Base-by-base conservation (phyloP, 148 eudicot genomes). In the Vaccinium macrocarpon region DNA sequence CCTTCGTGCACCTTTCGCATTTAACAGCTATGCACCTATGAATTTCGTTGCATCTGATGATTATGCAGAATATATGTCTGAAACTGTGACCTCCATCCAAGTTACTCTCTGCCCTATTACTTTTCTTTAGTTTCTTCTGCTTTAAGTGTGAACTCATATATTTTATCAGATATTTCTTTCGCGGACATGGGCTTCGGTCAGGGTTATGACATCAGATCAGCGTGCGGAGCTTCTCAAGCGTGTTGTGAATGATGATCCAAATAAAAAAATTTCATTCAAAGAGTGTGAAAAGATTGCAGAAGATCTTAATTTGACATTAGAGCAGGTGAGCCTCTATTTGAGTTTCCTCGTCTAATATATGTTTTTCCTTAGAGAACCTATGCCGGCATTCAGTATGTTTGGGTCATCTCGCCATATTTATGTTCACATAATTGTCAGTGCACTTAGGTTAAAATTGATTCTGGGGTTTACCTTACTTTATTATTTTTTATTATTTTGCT, bases 141-240 rank as follows among this genome's bases (percentile, higher is more conserved):
- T 71, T 32, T 29, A 52, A 55, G 27, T 46, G 56, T 81, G 81
- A 52, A 79, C 19, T 71, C 11, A n/a, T 62, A 76, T 61, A 29
- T 83, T 76, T 73, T 84, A 12, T 90, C 91, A 97, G 99, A 90
- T 97, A 82, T 95, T 92, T 88, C 88, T 75, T 87, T 79, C 82
- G 82, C 89, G 93, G 81, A 92, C 99, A 70, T 97, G 99, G 99
- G 89, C 95, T 88, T 90, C 95, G 25, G 86, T 86, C 57, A 89
- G 95, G 79, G 94, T 97, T 74, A 95, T 95, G 96, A 92, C 97
- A 78, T 94, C 94, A 82, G 93, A 87, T 80, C 98, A 97, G 90
- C 96, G 98, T 81, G 92, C 93, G 68, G 92, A 95, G 88, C 98
- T 97, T 75, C 87, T 89, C 70, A 93, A 97, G 90, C 91, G 92